Percentiles rank a stretch among this genome's conserved stretches.
Conservation (phyloP, 2,329 filamentous ascomycete genomes). For the Aspergillus ibericus region DNA sequence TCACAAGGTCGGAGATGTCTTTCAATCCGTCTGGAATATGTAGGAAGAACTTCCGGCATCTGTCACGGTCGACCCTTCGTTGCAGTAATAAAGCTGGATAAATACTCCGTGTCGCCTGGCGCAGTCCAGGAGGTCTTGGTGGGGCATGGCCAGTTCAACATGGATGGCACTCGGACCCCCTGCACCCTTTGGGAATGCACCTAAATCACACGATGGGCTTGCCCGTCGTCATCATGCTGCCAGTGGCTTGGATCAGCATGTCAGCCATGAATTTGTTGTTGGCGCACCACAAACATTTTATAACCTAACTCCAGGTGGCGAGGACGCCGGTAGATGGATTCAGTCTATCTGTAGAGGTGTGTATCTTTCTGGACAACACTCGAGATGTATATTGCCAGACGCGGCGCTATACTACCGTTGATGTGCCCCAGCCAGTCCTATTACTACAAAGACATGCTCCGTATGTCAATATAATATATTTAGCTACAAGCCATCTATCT, state of each 20-base stretch:
- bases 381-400: background rate
- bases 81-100: conserved; percentile 2
- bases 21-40: background rate
- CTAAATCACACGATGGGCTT: conserved; percentile 10
- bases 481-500: background rate
- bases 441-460: background rate
- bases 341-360: too few relatives aligned
- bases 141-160: conserved; percentile 14
- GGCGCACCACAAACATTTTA: background rate
- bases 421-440: background rate
- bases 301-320: background rate
- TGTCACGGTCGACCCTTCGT: background rate
- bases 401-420: background rate
- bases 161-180: conserved; percentile 16
- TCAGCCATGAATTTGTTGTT: background rate
- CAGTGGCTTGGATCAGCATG: conserved; percentile 10
- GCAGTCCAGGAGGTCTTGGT: conserved; percentile 6
- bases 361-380: background rate
- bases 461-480: too few relatives aligned
- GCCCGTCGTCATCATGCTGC: conserved; percentile 13
- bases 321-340: background rate
- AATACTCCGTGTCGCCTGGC: background rate
- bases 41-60: conserved; percentile 3
- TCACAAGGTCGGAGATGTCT: background rate
- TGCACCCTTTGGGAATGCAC: background rate